Conservation (phyloP, 2,329 filamentous ascomycete species). For the Phoma sp. region DNA sequence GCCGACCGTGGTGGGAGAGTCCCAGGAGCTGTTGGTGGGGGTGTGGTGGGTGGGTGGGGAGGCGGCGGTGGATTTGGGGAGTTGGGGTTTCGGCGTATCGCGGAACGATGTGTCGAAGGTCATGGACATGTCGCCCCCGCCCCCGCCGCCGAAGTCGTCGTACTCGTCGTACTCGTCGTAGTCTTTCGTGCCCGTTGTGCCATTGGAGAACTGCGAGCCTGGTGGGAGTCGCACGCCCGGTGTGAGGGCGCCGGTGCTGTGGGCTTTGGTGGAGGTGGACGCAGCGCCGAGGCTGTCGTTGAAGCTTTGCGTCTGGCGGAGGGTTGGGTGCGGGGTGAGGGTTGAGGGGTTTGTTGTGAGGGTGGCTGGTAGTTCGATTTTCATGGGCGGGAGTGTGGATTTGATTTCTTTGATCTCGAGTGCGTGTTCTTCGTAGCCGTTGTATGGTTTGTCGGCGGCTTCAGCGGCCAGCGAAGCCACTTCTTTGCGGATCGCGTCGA, state of each 20-base stretch:
- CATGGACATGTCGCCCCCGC: slow-evolving; percentile 46
- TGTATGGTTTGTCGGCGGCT: slow-evolving; percentile 43
- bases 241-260: slow-evolving; percentile 23
- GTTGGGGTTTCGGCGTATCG: slow-evolving; percentile 19
- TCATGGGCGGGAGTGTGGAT: slow-evolving; percentile 89
- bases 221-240: slow-evolving; percentile 7
- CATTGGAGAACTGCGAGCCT: slow-evolving; percentile 24
- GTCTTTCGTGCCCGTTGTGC: slow-evolving; percentile 18
- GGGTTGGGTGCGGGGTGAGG: slow-evolving; percentile 30
- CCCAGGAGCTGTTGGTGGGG: background rate
- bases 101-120: slow-evolving; percentile 52
- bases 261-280: slow-evolving; percentile 13
- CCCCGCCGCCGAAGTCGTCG: slow-evolving; percentile 31
- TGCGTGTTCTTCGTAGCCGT: slow-evolving; percentile 27
- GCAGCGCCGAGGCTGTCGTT: slow-evolving; percentile 43
- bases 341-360: slow-evolving; percentile 8
- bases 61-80: slow-evolving; percentile 4
- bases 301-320: slow-evolving; percentile 51
- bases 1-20: background rate
- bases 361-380: slow-evolving; percentile 59
- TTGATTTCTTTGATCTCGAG: slow-evolving; percentile 79
- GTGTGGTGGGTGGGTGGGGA: too few species aligned
- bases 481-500: slow-evolving; percentile 81
- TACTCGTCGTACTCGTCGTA: slow-evolving; percentile 48
- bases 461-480: slow-evolving; percentile 78